Evolutionary conservation across 257 asterid species (phyloP).

Genomic region (Solanum tacnaense): DNA sequence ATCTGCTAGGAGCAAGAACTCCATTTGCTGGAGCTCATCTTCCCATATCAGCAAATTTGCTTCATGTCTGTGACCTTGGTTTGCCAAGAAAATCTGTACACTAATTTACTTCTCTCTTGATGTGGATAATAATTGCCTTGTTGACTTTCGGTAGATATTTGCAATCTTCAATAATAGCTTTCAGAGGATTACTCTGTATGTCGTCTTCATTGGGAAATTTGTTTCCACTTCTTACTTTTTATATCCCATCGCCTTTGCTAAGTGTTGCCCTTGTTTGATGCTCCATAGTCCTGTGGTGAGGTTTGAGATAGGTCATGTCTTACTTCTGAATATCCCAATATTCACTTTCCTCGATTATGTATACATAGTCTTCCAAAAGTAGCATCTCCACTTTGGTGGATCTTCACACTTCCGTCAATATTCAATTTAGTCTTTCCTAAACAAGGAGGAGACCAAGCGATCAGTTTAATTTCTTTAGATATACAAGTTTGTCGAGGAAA

Average conservation of each 20-base stretch:
- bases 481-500: background rate
- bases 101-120: background rate
- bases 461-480: background rate
- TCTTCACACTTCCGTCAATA: background rate
- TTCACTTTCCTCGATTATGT: background rate
- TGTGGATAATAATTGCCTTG: background rate
- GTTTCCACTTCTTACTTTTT: background rate
- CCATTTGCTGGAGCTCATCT: background rate
- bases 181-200: background rate
- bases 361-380: background rate
- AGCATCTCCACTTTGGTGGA: background rate
- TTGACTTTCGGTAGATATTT: background rate
- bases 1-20: background rate
- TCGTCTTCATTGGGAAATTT: background rate
- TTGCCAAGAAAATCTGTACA: background rate
- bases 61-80: background rate
- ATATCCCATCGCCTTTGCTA: background rate
- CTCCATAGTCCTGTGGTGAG: background rate
- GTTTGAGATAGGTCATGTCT: background rate
- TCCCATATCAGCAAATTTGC: background rate
- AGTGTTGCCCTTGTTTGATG: background rate
- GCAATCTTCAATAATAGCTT: background rate
- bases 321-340: background rate
- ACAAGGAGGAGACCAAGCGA: background rate
- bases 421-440: background rate